Evolutionary conservation across 2,329 filamentous ascomycete genomes (phyloP).

Genomic region (Mariannaea elegans): DNA sequence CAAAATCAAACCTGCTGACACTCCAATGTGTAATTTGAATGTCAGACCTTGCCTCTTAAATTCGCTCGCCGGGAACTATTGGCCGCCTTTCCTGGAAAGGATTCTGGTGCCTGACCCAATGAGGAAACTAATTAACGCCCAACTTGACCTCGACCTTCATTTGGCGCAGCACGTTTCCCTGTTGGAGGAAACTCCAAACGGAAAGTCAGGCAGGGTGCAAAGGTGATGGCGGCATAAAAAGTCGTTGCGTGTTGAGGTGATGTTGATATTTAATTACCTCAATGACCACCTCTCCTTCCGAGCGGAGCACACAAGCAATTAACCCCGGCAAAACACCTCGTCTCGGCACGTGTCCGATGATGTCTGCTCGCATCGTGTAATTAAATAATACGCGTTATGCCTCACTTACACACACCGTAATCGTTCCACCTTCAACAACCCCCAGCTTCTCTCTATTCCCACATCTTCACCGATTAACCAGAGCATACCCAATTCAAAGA

Average conservation of each 20-base stretch:
- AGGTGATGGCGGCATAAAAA: no score
- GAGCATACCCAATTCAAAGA: background rate
- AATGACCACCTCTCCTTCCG: background rate
- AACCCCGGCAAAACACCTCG: background rate
- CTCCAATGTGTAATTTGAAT: background rate
- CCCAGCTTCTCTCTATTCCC: background rate
- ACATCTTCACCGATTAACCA: background rate
- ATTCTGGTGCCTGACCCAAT: slow-evolving; percentile 13
- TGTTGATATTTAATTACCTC: background rate
- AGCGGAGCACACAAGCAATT: background rate
- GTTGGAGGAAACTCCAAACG: background rate
- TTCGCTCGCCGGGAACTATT: slow-evolving; percentile 15
- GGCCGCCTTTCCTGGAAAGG: slow-evolving; percentile 8
- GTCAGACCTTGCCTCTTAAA: background rate
- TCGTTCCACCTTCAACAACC: background rate
- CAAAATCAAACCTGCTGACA: slow-evolving; percentile 6
- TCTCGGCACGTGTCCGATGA: background rate
- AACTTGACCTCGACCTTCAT: background rate
- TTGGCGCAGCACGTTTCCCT: background rate
- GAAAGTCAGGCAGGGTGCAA: background rate
- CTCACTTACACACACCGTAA: background rate
- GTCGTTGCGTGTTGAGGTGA: background rate
- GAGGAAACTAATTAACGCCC: slow-evolving; percentile 5
- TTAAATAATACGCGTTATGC: background rate
- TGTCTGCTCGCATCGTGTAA: background rate